Evolutionary conservation across 2,329 filamentous ascomycete species (phyloP).

Genomic region (Aspergillus bombycis): DNA sequence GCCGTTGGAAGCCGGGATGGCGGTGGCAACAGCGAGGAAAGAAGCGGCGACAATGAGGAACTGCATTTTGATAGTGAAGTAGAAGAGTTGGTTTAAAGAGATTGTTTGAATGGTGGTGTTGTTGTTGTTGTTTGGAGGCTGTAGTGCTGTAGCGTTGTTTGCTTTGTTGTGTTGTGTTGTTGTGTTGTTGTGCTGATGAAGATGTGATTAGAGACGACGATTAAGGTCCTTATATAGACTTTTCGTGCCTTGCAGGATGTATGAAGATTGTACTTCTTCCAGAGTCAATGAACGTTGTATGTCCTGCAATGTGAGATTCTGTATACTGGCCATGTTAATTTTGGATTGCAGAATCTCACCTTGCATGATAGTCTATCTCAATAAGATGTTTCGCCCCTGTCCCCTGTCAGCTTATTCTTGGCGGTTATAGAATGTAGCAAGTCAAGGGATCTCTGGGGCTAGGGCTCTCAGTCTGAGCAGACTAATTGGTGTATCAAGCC

Average conservation of each 20-base stretch:
- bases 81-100: not conserved
- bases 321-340: not conserved
- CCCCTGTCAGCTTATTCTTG: not conserved
- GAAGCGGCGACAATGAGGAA: not conserved
- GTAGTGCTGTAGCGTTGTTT: not conserved
- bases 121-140: not conserved
- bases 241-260: not conserved
- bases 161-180: not conserved
- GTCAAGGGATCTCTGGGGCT: not conserved
- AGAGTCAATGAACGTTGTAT: not conserved
- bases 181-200: not conserved
- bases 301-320: not conserved
- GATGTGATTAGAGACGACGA: not conserved
- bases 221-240: not conserved
- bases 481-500: not conserved
- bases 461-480: not conserved
- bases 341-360: not conserved
- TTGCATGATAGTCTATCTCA: not conserved
- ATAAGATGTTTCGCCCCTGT: not conserved
- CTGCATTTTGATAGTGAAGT: not conserved
- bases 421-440: not conserved
- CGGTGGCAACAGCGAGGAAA: not conserved
- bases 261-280: not conserved
- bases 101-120: not conserved
- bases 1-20: not conserved